These are phyloP conservation scores for Penicillium desertorum DNA, from an alignment of 495 filamentous ascomycete genomes.

Conservation along the genomic window DNA sequence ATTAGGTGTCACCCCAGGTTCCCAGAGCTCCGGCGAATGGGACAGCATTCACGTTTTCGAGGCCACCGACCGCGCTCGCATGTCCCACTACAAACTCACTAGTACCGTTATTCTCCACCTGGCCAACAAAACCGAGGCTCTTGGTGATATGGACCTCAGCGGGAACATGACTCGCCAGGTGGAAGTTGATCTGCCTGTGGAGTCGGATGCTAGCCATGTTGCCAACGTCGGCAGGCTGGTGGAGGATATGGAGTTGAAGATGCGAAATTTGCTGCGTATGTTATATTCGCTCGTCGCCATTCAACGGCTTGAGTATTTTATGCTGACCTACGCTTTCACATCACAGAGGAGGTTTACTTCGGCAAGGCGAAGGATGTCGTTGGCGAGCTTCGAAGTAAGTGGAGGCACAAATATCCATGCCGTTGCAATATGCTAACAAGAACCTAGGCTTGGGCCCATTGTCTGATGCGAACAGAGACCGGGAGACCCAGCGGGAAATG, in stretches of 20 bases:
- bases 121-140: slow-evolving; percentile 62
- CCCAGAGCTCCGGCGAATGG: slow-evolving; percentile 81
- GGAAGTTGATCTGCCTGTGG: slow-evolving; percentile 83
- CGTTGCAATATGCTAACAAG: slow-evolving; percentile 6
- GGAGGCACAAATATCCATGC: neutral
- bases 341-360: slow-evolving; percentile 92
- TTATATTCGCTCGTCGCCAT: slow-evolving; percentile 9
- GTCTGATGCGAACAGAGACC: slow-evolving; percentile 81
- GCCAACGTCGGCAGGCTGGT: slow-evolving; percentile 93
- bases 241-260: slow-evolving; percentile 99
- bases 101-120: slow-evolving; percentile 94
- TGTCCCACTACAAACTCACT: slow-evolving; percentile 95
- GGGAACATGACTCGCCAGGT: slow-evolving; percentile 98
- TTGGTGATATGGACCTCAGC: slow-evolving; percentile 89
- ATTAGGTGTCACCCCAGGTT: slow-evolving; percentile 60
- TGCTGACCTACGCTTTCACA: slow-evolving; percentile 9
- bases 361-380: slow-evolving; percentile 99
- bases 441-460: slow-evolving; percentile 66
- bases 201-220: slow-evolving; percentile 90
- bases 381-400: slow-evolving; percentile 87
- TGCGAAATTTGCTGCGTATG: slow-evolving; percentile 90
- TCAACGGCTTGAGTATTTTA: neutral
- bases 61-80: slow-evolving; percentile 83
- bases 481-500: slow-evolving; percentile 86
- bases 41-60: slow-evolving; percentile 99